phyloP scores from a whole-genome alignment of 2,329 filamentous ascomycete species.

The Trichoderma sp. region DNA sequence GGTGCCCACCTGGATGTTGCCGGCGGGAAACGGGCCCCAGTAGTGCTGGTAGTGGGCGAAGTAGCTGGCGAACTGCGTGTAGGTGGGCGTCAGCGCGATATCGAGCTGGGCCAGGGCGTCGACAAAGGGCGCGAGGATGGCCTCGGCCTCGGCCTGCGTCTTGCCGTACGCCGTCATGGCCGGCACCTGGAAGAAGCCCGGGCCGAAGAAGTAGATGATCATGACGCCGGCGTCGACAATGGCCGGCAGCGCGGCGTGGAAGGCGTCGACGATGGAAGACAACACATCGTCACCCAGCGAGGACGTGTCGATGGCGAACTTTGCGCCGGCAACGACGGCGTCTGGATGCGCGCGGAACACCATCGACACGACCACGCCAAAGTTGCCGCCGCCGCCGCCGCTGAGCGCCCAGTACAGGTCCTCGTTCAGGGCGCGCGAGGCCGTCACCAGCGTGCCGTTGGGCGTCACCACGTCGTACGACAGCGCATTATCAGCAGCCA shows the following conservation, averaged over 20 bases:
- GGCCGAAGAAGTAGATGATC: conserved; percentile 47
- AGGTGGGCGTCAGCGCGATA: conserved; percentile 34
- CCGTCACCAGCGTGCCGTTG: conserved; percentile 49
- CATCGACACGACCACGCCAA: conserved; percentile 46
- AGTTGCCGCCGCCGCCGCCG: conserved; percentile 54
- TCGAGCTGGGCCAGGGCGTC: conserved; percentile 29
- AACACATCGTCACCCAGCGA: not conserved
- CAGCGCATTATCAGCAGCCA: conserved; percentile 61
- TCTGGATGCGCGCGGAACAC: conserved; percentile 39
- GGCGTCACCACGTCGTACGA: conserved; percentile 56
- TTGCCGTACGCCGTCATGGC: conserved; percentile 51
- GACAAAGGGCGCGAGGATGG: conserved; percentile 47
- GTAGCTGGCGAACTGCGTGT: conserved; percentile 35
- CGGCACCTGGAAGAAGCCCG: conserved; percentile 45
- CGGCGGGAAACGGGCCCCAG: conserved; percentile 41
- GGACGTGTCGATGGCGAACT: conserved; percentile 27
- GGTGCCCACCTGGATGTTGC: conserved; percentile 38
- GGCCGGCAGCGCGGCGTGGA: conserved; percentile 33
- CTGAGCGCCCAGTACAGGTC: conserved; percentile 64
- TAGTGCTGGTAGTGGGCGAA: conserved; percentile 34
- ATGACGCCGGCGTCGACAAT: conserved; percentile 52
- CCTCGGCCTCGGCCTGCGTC: conserved; percentile 41
- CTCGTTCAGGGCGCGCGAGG: conserved; percentile 40
- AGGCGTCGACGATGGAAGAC: conserved; percentile 29
- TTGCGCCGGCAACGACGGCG: conserved; percentile 36